A percentile compares a stretch with the other conserved stretches of the same genome.
These are phyloP conservation scores for Ophiostoma sp. DNA, from an alignment of 2,329 filamentous ascomycete genomes.

Conservation along the genomic window DNA sequence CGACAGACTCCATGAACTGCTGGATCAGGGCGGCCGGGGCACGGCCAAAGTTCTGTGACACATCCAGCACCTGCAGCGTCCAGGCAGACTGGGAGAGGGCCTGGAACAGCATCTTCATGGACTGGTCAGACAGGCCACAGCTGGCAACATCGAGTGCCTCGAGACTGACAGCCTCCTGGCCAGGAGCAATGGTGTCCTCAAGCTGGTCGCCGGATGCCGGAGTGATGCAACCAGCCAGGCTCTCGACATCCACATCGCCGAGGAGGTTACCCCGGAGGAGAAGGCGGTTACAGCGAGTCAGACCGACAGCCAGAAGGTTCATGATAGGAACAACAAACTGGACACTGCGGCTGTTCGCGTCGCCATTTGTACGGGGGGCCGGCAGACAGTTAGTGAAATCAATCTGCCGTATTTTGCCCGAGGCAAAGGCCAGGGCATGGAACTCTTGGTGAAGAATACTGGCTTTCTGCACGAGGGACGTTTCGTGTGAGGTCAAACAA, in stretches of 20 bases:
- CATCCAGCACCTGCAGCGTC: conserved; percentile 51
- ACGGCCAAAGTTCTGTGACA: conserved; percentile 55
- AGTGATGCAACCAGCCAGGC: conserved; percentile 37
- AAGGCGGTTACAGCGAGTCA: conserved; percentile 55
- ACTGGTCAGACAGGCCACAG: conserved; percentile 53
- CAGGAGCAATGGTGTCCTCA: not conserved
- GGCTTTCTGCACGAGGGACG: conserved; percentile 50
- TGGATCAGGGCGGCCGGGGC: conserved; percentile 51
- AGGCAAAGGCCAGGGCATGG: conserved; percentile 56
- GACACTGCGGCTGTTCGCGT: conserved; percentile 26
- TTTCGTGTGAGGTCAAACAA: conserved; percentile 51
- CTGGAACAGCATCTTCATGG: conserved; percentile 50
- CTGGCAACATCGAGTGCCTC: conserved; percentile 52
- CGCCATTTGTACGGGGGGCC: conserved; percentile 6
- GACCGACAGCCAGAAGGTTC: conserved; percentile 43
- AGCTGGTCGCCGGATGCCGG: conserved; percentile 16
- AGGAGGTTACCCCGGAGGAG: conserved; percentile 53
- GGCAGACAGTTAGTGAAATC: conserved; percentile 49
- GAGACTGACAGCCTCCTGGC: conserved; percentile 39
- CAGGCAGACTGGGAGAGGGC: conserved; percentile 41
- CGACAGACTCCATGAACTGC: conserved; percentile 46
- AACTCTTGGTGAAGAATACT: conserved; percentile 57
- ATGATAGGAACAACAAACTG: conserved; percentile 46
- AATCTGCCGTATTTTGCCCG: conserved; percentile 56
- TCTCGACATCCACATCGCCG: conserved; percentile 48